Conservation (phyloP, 2,329 filamentous ascomycete species). For the Ophiostoma perfectum region DNA sequence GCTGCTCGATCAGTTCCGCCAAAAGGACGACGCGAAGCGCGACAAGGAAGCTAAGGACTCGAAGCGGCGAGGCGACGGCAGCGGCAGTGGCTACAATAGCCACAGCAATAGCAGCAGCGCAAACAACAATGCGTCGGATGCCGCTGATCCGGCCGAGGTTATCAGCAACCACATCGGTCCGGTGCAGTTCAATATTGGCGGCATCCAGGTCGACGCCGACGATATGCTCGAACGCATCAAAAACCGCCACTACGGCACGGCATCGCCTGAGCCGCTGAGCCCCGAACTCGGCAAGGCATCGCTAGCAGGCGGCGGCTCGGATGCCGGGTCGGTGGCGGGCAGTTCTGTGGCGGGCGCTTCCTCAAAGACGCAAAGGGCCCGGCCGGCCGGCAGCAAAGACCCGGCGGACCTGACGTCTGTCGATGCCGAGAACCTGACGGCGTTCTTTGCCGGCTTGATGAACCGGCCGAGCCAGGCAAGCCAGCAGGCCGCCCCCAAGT, state of each 20-base stretch:
- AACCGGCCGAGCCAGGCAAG: constrained; percentile 37
- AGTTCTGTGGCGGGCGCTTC: not conserved
- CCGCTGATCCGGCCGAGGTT: constrained; percentile 37
- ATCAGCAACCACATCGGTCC: constrained; percentile 79
- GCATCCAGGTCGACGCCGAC: constrained; percentile 91
- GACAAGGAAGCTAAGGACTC: constrained; percentile 37
- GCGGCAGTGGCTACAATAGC: constrained; percentile 20
- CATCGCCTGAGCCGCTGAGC: constrained; percentile 41
- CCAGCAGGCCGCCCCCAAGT: constrained; percentile 19
- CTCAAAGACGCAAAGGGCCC: not conserved
- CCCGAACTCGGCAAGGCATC: constrained; percentile 32
- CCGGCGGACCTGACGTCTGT: constrained; percentile 34
- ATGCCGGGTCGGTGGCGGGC: constrained; percentile 2
- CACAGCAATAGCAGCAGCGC: not conserved
- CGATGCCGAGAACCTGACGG: constrained; percentile 54
- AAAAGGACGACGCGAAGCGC: constrained; percentile 42
- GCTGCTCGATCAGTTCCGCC: constrained; percentile 60
- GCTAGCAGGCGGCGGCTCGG: constrained; percentile 28
- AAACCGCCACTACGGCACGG: constrained; percentile 50
- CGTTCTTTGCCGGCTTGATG: constrained; percentile 57
- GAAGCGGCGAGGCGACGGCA: constrained; percentile 19
- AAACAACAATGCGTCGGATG: not conserved
- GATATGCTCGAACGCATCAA: constrained; percentile 85
- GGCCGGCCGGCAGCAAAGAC: not conserved
- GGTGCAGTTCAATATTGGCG: constrained; percentile 96